Evolutionary conservation across 257 asterid species (phyloP), one percentile per base, ranked within the genome.

Genomic region (Plectranthus barbatus): DNA sequence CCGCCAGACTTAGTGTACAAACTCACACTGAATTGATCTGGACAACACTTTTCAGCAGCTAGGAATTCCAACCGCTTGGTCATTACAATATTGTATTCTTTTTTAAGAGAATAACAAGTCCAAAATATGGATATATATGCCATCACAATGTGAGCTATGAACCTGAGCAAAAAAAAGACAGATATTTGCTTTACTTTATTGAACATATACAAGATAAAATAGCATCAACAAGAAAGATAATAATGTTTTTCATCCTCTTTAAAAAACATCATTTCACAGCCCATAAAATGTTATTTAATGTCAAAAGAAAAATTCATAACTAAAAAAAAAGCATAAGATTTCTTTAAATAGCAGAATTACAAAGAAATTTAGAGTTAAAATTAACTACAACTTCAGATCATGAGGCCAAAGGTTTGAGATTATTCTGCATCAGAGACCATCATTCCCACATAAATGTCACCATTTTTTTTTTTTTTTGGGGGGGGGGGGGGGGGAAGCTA

Each of bases 11-110:
- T 14, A 9, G 36, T 59, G 46, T 53, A 63, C 24, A 40, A 56
- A 80, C 97, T 83, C 69, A 87, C 99, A 24, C 94, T 85, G 71
- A 76, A 93, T 69, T 93, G 97, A 81, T 93, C 96, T 3, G 97
- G 87, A 41, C 85, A 88, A 34, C 97, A 94, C 17, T 45, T 70
- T 73, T 69, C 94, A 78, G 96, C 77, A 42, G 99, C 99, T 42
- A 93, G 84, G 83, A 90, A 93, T 40, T 75, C 87, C 77, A 93
- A 65, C 81, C 99, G 84, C 88, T 85, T 81, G 65, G 37, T 71
- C 55, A 86, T 66, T 46, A 93, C 64, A 41, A 80, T 82, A 77
- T 77, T 40, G 79, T 90, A 90, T 52, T 93, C 99, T 67, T 81
- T 87, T 84, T 81, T 84, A 34, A 93, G 88, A 71, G 74, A 56